These are phyloP conservation scores for Prunus davidiana DNA, from an alignment of 306 rosid species.

Conservation along the genomic window DNA sequence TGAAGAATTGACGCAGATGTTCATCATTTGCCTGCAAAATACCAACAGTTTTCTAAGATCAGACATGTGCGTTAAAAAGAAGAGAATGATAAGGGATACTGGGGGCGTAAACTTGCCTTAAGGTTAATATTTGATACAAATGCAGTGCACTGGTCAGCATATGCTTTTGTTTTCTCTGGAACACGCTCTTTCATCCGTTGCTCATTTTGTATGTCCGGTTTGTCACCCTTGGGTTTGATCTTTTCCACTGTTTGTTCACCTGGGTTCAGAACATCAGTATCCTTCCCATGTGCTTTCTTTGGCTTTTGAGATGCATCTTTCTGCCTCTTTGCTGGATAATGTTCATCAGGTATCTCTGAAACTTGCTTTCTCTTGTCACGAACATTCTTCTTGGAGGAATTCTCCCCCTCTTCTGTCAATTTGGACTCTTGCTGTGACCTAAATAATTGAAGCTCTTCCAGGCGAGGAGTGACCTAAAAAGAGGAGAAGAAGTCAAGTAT, in stretches of 20 bases:
- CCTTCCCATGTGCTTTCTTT: constrained; percentile 47
- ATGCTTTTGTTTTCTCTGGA: constrained; percentile 47
- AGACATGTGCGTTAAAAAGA: not conserved
- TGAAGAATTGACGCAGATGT: constrained; percentile 66
- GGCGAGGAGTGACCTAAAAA: constrained; percentile 66
- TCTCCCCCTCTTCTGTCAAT: constrained; percentile 54
- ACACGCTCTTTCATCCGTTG: constrained; percentile 36
- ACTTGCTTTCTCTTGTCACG: constrained; percentile 70
- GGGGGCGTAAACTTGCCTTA: constrained; percentile 39
- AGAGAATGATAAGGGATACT: not conserved
- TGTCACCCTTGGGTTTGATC: constrained; percentile 31
- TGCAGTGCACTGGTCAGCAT: constrained; percentile 80
- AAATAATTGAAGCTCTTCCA: constrained; percentile 64
- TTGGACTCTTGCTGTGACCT: constrained; percentile 70
- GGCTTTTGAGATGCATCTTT: constrained; percentile 47
- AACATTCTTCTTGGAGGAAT: constrained; percentile 42
- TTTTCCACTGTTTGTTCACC: constrained; percentile 37
- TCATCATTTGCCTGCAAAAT: constrained; percentile 65
- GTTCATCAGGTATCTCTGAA: constrained; percentile 42
- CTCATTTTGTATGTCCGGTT: constrained; percentile 36
- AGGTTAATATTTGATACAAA: constrained; percentile 68
- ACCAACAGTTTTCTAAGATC: constrained; percentile 15
- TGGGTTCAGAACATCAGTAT: constrained; percentile 30
- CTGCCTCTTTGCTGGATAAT: constrained; percentile 58
- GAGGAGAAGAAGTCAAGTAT: not conserved